Evolutionary conservation across 1,284 basidiomycete species (phyloP).

Genomic region (Fomes fomentarius): DNA sequence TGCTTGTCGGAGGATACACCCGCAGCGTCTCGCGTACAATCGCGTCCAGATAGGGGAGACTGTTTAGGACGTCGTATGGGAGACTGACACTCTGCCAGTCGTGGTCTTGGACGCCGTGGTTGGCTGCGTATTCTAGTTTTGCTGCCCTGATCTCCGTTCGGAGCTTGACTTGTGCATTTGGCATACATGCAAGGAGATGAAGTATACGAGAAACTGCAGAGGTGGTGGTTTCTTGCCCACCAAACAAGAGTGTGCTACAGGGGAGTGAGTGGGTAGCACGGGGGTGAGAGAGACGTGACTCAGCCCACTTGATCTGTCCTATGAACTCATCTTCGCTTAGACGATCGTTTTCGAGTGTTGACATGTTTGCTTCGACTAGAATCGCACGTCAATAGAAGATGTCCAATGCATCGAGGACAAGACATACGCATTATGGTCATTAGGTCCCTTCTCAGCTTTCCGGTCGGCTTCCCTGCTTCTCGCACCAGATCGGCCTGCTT

Average conservation of each 20-base stretch:
- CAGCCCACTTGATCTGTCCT: constrained; percentile 28
- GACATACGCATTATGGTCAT: constrained; percentile 32
- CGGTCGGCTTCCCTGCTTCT: not conserved
- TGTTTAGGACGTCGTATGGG: constrained; percentile 29
- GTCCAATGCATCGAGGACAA: not conserved
- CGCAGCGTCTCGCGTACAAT: constrained; percentile 46
- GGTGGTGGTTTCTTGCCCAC: constrained; percentile 36
- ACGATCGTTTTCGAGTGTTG: constrained; percentile 20
- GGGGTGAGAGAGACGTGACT: not conserved
- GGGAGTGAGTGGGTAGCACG: not conserved
- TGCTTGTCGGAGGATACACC: constrained; percentile 37
- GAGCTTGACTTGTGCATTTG: constrained; percentile 30
- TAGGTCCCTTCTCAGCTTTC: constrained; percentile 27
- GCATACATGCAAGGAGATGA: constrained; percentile 31
- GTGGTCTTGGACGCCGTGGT: not conserved
- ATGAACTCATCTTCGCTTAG: constrained; percentile 27
- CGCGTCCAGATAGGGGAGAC: constrained; percentile 56
- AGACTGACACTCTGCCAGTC: constrained; percentile 17
- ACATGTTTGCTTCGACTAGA: constrained; percentile 26
- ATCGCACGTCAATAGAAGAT: not conserved
- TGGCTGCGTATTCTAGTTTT: constrained; percentile 10
- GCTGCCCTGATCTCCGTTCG: constrained; percentile 33
- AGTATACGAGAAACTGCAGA: constrained; percentile 31
- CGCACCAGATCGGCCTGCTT: constrained; percentile 23
- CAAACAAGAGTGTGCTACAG: constrained; percentile 33